phyloP scores from a whole-genome alignment of 2,329 filamentous ascomycete genomes.

The Curvularia sp. region DNA sequence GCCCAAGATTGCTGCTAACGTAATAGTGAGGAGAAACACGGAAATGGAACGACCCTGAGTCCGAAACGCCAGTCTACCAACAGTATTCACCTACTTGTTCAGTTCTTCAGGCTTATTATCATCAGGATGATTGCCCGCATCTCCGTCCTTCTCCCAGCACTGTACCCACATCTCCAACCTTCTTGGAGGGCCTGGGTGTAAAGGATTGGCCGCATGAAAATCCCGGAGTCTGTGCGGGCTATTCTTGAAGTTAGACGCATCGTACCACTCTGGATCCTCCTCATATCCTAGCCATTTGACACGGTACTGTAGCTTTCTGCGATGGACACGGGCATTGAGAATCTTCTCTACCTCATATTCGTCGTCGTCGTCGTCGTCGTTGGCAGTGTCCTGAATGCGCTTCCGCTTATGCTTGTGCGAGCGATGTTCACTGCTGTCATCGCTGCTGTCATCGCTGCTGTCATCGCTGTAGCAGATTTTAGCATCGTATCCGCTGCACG shows the following conservation, averaged over 20 bases:
- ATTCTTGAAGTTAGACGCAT: neutral
- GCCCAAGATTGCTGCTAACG: too few species aligned
- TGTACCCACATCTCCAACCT: conserved; percentile 16
- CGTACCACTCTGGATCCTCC: conserved; percentile 5
- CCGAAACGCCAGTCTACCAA: too few species aligned
- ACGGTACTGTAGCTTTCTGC: conserved; percentile 7
- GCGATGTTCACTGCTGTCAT: neutral
- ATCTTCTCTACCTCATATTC: conserved; percentile 13
- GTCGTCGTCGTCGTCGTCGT: conserved; percentile 1
- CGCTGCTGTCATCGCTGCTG: conserved; percentile 8
- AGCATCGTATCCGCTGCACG: conserved; percentile 1
- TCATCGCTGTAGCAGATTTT: conserved; percentile 10
- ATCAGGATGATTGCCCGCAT: conserved; percentile 19
- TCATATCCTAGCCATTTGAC: conserved; percentile 11
- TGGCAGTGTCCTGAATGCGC: neutral
- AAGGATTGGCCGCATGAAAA: conserved; percentile 16
- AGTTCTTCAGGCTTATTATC: neutral
- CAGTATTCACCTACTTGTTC: too few species aligned
- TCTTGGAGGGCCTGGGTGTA: conserved; percentile 14
- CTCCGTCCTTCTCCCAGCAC: conserved; percentile 24
- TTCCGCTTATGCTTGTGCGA: conserved; percentile 4
- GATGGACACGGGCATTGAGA: conserved; percentile 1
- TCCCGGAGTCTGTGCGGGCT: conserved; percentile 8
- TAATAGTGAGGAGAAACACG: too few species aligned
- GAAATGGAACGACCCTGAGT: too few species aligned